These are phyloP conservation scores for Aspergillus sp. DNA, from an alignment of 2,329 filamentous ascomycete genomes.

Conservation along the genomic window DNA sequence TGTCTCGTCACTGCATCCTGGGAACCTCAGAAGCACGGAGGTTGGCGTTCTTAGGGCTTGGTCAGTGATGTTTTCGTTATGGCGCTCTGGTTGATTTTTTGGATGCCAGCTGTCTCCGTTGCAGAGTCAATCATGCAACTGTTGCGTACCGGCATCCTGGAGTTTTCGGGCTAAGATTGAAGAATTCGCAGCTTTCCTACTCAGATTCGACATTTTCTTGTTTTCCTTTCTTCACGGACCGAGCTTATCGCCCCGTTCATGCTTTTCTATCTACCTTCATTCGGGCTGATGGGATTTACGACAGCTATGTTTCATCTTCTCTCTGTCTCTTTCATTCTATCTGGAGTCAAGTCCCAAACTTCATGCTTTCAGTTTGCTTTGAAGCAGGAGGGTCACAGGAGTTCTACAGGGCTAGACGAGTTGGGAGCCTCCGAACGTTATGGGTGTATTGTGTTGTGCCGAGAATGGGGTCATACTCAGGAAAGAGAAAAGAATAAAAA, in stretches of 20 bases:
- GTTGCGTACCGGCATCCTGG: not conserved
- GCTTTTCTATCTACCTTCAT: not conserved
- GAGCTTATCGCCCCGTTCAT: not conserved
- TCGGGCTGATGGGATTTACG: not conserved
- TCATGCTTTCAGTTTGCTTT: not conserved
- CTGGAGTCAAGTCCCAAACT: not conserved
- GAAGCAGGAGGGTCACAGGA: not conserved
- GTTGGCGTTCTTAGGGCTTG: slow-evolving; percentile 14
- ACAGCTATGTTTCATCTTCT: slow-evolving; percentile 1
- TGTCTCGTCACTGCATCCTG: slow-evolving; percentile 4
- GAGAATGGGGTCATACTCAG: not conserved
- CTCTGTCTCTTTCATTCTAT: not conserved
- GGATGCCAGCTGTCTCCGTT: not conserved
- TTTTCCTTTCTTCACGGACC: no score
- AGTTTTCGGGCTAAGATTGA: not conserved
- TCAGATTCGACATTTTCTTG: no score
- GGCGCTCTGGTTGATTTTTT: not conserved
- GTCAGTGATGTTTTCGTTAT: slow-evolving; percentile 4
- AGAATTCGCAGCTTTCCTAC: not conserved
- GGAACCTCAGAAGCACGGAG: slow-evolving; percentile 7
- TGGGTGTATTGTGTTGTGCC: no score
- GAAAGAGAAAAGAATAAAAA: not conserved
- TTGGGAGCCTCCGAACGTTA: no score
- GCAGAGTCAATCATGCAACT: not conserved
- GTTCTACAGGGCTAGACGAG: no score